These are phyloP conservation scores for Fusarium lateritium DNA, from an alignment of 2,329 filamentous ascomycete genomes.

Conservation along the genomic window DNA sequence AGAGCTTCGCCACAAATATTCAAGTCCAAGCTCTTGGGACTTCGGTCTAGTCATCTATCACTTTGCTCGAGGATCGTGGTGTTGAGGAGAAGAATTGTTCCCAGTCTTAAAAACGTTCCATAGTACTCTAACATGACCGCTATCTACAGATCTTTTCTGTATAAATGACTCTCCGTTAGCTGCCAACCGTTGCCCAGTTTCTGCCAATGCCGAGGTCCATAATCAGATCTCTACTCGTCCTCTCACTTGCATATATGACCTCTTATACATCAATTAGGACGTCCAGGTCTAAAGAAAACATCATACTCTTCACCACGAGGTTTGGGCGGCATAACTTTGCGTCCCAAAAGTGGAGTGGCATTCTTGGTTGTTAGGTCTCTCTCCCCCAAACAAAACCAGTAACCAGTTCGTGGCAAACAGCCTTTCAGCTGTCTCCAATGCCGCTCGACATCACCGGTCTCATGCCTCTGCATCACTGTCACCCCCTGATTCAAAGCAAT, in stretches of 20 bases:
- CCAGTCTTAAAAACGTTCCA: no score
- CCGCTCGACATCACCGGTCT: slow-evolving; percentile 35
- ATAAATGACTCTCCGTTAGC: no score
- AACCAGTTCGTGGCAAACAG: slow-evolving; percentile 35
- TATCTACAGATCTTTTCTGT: no score
- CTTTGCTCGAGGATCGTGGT: neutral
- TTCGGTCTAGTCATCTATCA: slow-evolving; percentile 15
- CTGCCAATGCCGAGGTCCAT: no score
- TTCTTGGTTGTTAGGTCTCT: slow-evolving; percentile 12
- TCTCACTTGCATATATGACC: no score
- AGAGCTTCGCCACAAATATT: slow-evolving; percentile 40
- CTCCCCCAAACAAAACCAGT: slow-evolving; percentile 49
- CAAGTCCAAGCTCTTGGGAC: slow-evolving; percentile 22
- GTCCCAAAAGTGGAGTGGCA: neutral
- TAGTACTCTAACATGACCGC: no score
- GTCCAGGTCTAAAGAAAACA: slow-evolving; percentile 5
- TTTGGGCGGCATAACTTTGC: neutral
- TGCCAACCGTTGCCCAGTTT: no score
- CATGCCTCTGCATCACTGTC: slow-evolving; percentile 34
- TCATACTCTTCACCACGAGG: neutral
- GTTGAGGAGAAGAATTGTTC: no score
- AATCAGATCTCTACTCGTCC: no score
- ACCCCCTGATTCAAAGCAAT: slow-evolving; percentile 23
- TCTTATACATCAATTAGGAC: no score
- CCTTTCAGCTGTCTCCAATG: slow-evolving; percentile 41